Conservation (phyloP, 805 yeast genomes). For the Kregervanrija fluxuum region DNA sequence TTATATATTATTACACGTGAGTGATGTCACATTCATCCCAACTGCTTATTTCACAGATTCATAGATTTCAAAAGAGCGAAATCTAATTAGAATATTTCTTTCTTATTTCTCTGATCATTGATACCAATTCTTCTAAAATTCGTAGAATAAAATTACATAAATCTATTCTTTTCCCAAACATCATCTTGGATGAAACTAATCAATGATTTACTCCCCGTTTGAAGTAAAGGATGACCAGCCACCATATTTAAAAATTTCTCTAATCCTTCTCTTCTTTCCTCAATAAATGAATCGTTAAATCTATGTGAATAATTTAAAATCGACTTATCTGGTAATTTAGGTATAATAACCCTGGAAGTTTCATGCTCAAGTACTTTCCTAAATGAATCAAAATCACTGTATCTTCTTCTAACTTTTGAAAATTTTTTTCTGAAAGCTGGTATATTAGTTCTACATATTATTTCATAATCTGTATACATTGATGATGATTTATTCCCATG, state of each 20-base stretch:
- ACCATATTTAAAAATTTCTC: conserved; percentile 72
- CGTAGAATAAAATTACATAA: conserved; percentile 2
- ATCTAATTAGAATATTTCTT: too few relatives aligned
- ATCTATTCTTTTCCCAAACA: conserved; percentile 50
- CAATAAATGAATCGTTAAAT: conserved; percentile 77
- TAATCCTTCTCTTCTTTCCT: conserved; percentile 73
- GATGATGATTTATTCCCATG: conserved; percentile 46
- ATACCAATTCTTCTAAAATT: neutral
- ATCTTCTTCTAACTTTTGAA: conserved; percentile 74
- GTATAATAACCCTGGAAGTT: conserved; percentile 72
- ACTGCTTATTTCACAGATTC: too few relatives aligned
- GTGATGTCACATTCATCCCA: too few relatives aligned
- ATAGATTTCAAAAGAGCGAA: too few relatives aligned
- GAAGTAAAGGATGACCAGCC: conserved; percentile 90
- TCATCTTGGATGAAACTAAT: conserved; percentile 86
- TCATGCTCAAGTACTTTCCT: conserved; percentile 69
- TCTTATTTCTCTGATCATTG: too few relatives aligned
- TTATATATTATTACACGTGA: too few relatives aligned
- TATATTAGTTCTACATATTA: conserved; percentile 81
- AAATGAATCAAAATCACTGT: conserved; percentile 83
- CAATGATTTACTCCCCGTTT: conserved; percentile 74
- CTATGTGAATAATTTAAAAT: conserved; percentile 53
- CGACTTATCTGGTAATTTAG: conserved; percentile 82
- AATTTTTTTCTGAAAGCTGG: conserved; percentile 69
- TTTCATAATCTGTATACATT: conserved; percentile 91